Conservation (phyloP, 2,329 filamentous ascomycete species). For the Peltaster fructicola region DNA sequence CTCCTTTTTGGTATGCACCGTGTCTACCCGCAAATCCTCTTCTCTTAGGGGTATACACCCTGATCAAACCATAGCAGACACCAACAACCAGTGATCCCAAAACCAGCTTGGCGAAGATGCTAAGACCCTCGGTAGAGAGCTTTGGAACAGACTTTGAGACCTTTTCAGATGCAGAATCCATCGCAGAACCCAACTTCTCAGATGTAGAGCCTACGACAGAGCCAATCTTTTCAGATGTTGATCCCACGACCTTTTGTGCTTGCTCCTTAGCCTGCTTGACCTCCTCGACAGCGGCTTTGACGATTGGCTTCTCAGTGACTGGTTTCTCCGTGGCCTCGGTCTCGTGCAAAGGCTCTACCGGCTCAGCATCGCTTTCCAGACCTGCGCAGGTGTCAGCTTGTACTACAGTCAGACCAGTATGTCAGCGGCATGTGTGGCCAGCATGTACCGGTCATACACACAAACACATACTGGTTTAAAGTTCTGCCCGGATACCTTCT, state of each 20-base stretch:
- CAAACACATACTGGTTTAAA: slow-evolving; percentile 39
- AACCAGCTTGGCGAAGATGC: slow-evolving; percentile 27
- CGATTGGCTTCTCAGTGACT: slow-evolving; percentile 4
- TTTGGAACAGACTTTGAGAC: no score
- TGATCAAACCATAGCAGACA: slow-evolving; percentile 18
- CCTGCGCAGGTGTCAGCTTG: slow-evolving; percentile 19
- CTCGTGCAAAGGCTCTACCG: slow-evolving; percentile 23
- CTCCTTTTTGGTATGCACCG: slow-evolving; percentile 13
- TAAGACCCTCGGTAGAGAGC: slow-evolving; percentile 22
- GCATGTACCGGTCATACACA: slow-evolving; percentile 2
- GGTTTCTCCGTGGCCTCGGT: slow-evolving; percentile 17
- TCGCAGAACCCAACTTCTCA: no score
- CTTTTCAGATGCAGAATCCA: no score
- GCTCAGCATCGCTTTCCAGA: slow-evolving; percentile 25
- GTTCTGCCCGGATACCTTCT: slow-evolving; percentile 88
- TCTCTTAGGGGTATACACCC: slow-evolving; percentile 7
- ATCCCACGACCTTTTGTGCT: slow-evolving; percentile 2
- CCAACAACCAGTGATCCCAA: slow-evolving; percentile 26
- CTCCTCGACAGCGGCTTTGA: slow-evolving; percentile 6
- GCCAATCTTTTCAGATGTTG: slow-evolving; percentile 23
- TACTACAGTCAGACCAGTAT: slow-evolving; percentile 6
- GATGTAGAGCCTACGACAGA: no score
- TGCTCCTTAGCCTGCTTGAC: slow-evolving; percentile 3
- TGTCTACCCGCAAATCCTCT: slow-evolving; percentile 8
- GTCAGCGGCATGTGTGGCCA: slow-evolving; percentile 3